phyloP scores from a whole-genome alignment of 2,329 filamentous ascomycete species.

The Decorospora gaudefroyi region DNA sequence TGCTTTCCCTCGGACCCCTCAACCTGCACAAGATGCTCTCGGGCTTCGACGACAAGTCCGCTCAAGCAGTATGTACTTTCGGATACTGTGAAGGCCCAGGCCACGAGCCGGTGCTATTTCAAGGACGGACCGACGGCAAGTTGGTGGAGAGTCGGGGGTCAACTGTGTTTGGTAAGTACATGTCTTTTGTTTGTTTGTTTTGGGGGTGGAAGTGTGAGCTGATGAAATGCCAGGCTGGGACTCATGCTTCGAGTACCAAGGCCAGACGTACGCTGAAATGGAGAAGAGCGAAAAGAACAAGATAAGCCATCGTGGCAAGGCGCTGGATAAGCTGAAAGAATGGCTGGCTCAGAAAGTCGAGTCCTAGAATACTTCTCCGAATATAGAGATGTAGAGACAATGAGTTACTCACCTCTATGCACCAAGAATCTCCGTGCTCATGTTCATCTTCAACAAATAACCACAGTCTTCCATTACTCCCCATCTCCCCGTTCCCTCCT shows the following conservation, averaged over 20 bases:
- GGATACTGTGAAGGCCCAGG: slow-evolving; percentile 87
- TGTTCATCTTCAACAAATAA: slow-evolving; percentile 6
- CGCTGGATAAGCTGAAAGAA: slow-evolving; percentile 80
- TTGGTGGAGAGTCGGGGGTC: slow-evolving; percentile 85
- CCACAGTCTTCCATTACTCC: background rate
- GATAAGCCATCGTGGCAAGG: slow-evolving; percentile 87
- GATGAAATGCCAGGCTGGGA: slow-evolving; percentile 74
- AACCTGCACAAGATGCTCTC: slow-evolving; percentile 89
- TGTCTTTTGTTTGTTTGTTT: background rate
- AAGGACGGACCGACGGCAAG: slow-evolving; percentile 82
- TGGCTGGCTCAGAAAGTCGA: slow-evolving; percentile 67
- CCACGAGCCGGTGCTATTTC: slow-evolving; percentile 82
- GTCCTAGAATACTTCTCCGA: slow-evolving; percentile 19
- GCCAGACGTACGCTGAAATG: slow-evolving; percentile 93
- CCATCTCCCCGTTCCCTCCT: slow-evolving; percentile 48
- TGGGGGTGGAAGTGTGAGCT: background rate
- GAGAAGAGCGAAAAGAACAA: slow-evolving; percentile 83
- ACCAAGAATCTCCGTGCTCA: slow-evolving; percentile 3
- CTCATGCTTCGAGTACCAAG: slow-evolving; percentile 90
- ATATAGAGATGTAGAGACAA: too few species aligned
- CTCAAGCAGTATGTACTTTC: slow-evolving; percentile 94
- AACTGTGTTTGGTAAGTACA: slow-evolving; percentile 73
- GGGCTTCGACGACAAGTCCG: slow-evolving; percentile 87
- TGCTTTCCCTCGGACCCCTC: slow-evolving; percentile 77
- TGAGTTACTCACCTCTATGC: background rate